phyloP scores from a whole-genome alignment of 495 filamentous ascomycete genomes.

The Hamigera avellanea region DNA sequence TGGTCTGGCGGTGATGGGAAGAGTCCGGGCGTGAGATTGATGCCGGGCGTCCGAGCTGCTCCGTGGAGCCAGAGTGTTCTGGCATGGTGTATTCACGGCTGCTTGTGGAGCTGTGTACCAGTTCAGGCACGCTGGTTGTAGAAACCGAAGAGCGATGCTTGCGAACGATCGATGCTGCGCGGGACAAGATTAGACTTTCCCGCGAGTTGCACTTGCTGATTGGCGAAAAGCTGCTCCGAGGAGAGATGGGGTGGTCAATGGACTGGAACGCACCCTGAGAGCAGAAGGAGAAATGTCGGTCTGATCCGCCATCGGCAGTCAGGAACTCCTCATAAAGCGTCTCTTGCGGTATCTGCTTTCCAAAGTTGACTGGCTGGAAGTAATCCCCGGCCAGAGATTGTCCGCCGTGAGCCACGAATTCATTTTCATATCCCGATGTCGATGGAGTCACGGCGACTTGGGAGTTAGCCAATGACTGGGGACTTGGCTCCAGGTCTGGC shows the following conservation, averaged over 20 bases:
- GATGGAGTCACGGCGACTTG: slow-evolving; percentile 25
- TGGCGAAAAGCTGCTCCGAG: slow-evolving; percentile 41
- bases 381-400: slow-evolving; percentile 15
- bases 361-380: slow-evolving; percentile 24
- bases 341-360: slow-evolving; percentile 28
- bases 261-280: slow-evolving; percentile 26
- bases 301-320: slow-evolving; percentile 31
- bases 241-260: slow-evolving; percentile 28
- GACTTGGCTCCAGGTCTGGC: slow-evolving; percentile 28
- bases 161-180: slow-evolving; percentile 35
- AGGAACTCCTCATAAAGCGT: slow-evolving; percentile 39
- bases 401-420: slow-evolving; percentile 12
- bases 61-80: slow-evolving; percentile 19
- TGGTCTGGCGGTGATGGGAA: slow-evolving; percentile 29
- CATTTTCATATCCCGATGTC: slow-evolving; percentile 19
- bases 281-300: slow-evolving; percentile 32
- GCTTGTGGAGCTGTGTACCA: slow-evolving; percentile 36
- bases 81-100: slow-evolving; percentile 32
- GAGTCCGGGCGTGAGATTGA: slow-evolving; percentile 14
- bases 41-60: slow-evolving; percentile 10
- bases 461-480: slow-evolving; percentile 22
- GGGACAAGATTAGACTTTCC: slow-evolving; percentile 42
- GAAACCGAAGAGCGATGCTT: slow-evolving; percentile 46
- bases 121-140: slow-evolving; percentile 43
- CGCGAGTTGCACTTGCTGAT: slow-evolving; percentile 49